Evolutionary conservation across 2,329 filamentous ascomycete species (phyloP).

Genomic region (Epichloe gansuensis): DNA sequence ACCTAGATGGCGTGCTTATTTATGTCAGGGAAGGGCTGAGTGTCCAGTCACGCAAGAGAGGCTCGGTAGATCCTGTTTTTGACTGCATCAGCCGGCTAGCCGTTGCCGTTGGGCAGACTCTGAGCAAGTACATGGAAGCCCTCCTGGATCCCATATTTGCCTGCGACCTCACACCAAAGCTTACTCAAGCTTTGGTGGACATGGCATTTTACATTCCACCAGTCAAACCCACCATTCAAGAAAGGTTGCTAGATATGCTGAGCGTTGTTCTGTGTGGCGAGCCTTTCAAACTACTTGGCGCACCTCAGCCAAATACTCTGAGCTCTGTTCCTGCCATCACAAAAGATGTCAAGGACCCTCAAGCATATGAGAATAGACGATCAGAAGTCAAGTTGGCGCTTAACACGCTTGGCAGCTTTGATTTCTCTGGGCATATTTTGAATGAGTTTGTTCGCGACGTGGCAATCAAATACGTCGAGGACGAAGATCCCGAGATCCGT

Average conservation of each 20-base stretch:
- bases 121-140: conserved; percentile 97
- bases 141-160: conserved; percentile 93
- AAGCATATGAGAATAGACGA: conserved; percentile 68
- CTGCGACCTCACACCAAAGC: conserved; percentile 82
- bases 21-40: conserved; percentile 87
- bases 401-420: conserved; percentile 93
- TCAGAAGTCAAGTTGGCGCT: conserved; percentile 84
- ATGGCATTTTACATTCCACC: conserved; percentile 99
- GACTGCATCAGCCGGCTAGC: conserved; percentile 96
- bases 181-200: conserved; percentile 91
- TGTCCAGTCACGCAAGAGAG: conserved; percentile 56
- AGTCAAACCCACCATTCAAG: conserved; percentile 84
- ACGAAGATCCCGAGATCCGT: conserved; percentile 84
- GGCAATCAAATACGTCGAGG: conserved; percentile 94
- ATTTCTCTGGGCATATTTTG: conserved; percentile 81
- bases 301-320: conserved; percentile 70
- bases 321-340: conserved; percentile 70
- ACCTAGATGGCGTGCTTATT: conserved; percentile 84
- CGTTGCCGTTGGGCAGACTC: conserved; percentile 84
- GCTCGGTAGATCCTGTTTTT: conserved; percentile 69
- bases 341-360: conserved; percentile 74
- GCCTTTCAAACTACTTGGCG: conserved; percentile 83
- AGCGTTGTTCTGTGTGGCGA: conserved; percentile 88
- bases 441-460: conserved; percentile 99
- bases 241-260: conserved; percentile 84